Percentiles rank a stretch among this genome's conserved stretches.
These are phyloP conservation scores for Alternaria sp. DNA, from an alignment of 2,329 filamentous ascomycete species.

Conservation along the genomic window DNA sequence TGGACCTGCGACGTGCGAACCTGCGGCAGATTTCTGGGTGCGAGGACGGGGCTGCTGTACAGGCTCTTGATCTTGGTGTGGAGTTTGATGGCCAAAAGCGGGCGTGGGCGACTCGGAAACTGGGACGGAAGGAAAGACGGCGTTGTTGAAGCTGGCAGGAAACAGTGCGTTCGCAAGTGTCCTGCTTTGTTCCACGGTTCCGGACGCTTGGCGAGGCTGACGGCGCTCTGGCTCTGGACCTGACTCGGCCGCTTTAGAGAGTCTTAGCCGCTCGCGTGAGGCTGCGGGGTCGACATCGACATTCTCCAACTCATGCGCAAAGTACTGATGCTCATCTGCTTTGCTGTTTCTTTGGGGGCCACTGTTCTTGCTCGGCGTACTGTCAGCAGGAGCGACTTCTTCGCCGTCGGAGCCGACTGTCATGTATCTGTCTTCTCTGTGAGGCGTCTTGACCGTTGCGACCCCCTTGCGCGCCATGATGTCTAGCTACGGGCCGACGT, in stretches of 20 bases:
- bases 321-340: background rate
- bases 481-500: slow-evolving; percentile 22
- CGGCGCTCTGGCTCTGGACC: slow-evolving; percentile 15
- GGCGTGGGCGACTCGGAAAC: background rate
- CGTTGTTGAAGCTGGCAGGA: slow-evolving; percentile 8
- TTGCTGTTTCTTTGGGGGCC: background rate
- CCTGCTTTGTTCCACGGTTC: slow-evolving; percentile 22
- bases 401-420: slow-evolving; percentile 24
- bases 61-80: background rate
- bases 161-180: slow-evolving; percentile 19
- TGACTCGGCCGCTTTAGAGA: slow-evolving; percentile 24
- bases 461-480: slow-evolving; percentile 37
- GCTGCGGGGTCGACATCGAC: slow-evolving; percentile 20
- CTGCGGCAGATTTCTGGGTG: slow-evolving; percentile 2
- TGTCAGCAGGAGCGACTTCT: slow-evolving; percentile 1
- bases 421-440: slow-evolving; percentile 28
- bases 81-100: background rate
- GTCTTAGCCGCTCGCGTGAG: slow-evolving; percentile 31
- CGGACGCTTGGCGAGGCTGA: slow-evolving; percentile 34
- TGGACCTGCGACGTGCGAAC: slow-evolving; percentile 1
- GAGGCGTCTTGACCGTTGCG: slow-evolving; percentile 35
- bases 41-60: slow-evolving; percentile 2
- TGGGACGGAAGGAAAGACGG: background rate
- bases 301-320: slow-evolving; percentile 19
- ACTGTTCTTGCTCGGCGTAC: background rate